Percentiles rank a stretch among this genome's conserved stretches.
Evolutionary conservation across 2,329 filamentous ascomycete genomes (phyloP).

Genomic region (Paecilomyces formosus): DNA sequence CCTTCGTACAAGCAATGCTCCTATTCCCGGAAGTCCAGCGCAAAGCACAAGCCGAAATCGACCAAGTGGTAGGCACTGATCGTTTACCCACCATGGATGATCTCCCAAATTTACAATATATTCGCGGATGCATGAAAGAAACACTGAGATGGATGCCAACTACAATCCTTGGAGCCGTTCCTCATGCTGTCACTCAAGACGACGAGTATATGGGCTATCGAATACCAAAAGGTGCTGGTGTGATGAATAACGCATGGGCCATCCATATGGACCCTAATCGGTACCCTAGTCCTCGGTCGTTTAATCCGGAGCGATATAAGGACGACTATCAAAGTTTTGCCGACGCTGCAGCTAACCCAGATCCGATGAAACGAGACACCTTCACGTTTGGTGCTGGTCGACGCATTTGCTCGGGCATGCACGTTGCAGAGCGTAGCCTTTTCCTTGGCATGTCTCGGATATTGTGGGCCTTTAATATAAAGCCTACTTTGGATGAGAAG

Average conservation of each 20-base stretch:
- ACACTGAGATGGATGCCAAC: conserved; percentile 34
- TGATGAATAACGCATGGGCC: not conserved
- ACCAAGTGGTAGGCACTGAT: conserved; percentile 20
- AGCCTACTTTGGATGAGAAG: conserved; percentile 17
- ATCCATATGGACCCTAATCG: not conserved
- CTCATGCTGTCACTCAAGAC: conserved; percentile 40
- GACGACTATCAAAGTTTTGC: conserved; percentile 17
- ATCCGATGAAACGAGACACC: conserved; percentile 29
- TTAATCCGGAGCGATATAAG: conserved; percentile 23
- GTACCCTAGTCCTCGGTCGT: conserved; percentile 19
- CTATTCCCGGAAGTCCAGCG: conserved; percentile 38
- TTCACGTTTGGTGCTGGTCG: conserved; percentile 43
- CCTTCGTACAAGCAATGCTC: conserved; percentile 43
- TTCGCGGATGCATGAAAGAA: conserved; percentile 27
- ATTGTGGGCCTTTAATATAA: conserved; percentile 46
- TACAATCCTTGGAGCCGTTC: conserved; percentile 35
- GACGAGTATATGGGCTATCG: conserved; percentile 42
- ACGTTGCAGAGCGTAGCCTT: conserved; percentile 44
- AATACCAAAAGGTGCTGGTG: conserved; percentile 29
- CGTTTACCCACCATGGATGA: conserved; percentile 27
- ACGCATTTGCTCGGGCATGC: conserved; percentile 42
- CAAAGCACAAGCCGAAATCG: conserved; percentile 33
- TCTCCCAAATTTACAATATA: conserved; percentile 22
- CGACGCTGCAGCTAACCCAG: conserved; percentile 19
- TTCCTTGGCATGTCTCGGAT: conserved; percentile 37